Percentiles rank a stretch among this genome's conserved stretches.
These are phyloP conservation scores for Lycium ferocissimum DNA, from an alignment of 257 asterid genomes.

Conservation along the genomic window DNA sequence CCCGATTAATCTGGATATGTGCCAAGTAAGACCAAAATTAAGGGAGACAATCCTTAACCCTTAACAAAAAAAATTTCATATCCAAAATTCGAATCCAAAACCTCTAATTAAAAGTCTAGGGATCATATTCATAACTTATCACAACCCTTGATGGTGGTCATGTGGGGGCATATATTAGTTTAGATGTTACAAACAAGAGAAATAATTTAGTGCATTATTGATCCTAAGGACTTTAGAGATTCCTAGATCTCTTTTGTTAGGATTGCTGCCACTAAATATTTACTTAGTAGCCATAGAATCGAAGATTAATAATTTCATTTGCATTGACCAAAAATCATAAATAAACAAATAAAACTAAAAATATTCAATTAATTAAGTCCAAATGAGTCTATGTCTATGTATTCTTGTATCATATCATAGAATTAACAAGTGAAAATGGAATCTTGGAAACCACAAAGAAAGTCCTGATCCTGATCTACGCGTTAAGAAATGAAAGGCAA, in stretches of 20 bases:
- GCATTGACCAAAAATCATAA: slow-evolving; percentile 33
- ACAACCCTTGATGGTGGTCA: no score
- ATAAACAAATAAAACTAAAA: slow-evolving; percentile 9
- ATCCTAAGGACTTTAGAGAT: slow-evolving; percentile 32
- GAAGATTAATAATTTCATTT: slow-evolving; percentile 31
- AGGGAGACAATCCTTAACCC: no score
- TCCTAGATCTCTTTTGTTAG: slow-evolving; percentile 39
- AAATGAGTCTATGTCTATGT: background rate
- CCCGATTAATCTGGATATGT: background rate
- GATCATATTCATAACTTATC: background rate
- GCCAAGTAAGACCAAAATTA: no score
- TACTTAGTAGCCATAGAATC: background rate
- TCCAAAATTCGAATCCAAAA: no score
- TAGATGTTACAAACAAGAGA: slow-evolving; percentile 28
- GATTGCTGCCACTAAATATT: slow-evolving; percentile 31
- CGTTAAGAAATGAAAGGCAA: slow-evolving; percentile 41
- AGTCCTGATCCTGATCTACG: slow-evolving; percentile 43
- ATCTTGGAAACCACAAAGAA: slow-evolving; percentile 45
- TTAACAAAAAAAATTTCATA: no score
- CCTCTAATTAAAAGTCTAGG: no score
- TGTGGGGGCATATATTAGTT: slow-evolving; percentile 7
- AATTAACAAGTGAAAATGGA: slow-evolving; percentile 41
- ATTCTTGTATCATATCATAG: slow-evolving; percentile 1
- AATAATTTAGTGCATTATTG: slow-evolving; percentile 43
- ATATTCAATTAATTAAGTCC: background rate